Base-by-base conservation (phyloP, 805 yeast species). In the Ogataea nitratoaversa region DNA sequence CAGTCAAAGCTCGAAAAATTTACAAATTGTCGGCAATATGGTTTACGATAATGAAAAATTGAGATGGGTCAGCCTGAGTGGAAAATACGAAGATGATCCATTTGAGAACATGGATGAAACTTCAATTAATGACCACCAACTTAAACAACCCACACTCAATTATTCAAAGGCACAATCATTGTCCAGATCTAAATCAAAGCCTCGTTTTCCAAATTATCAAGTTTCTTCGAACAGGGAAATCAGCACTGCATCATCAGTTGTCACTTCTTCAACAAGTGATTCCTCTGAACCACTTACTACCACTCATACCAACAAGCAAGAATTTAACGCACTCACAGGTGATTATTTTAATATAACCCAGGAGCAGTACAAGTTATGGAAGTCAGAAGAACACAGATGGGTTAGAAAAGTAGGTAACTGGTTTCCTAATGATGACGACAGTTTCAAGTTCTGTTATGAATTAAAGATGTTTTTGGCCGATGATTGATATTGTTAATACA, bases 21-120 rank as follows among this genome's bases (percentile, higher is more conserved):
- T 59, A n/a, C 76, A 72, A 39, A 55, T 66, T 16, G 69, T 72
- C 6, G 74, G 74, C 2, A 70, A 74, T 47, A 81, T 81, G 87
- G 64, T 70, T 20, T 81, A 76, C 54, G 85, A 80, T 53, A 68
- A 74, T 8, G 74, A 71, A 22, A 71, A 72, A 29, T 56, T 78
- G 56, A 56, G 76, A 43, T 81, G 87, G 87, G 67, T 78, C n/a
- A 76, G 72, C 47, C 45, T 71, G 32, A 63, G 54, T 11, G 72
- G 70, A 4, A 63, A 65, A 31, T 63, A 60, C 28, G 66, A 65
- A 29, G 68, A 63, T 38, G 68, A 63, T 46, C 74, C 78, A 3
- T 75, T 79, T 46, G 70, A 64, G 30, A 78, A 70, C 32, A 60
- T 77, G 37, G 77, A 75, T 8, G 81, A 76, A 47, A 57, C 52